Base-by-base conservation (phyloP, 768 basidiomycete species). In the Tricholoma saponaceum region DNA sequence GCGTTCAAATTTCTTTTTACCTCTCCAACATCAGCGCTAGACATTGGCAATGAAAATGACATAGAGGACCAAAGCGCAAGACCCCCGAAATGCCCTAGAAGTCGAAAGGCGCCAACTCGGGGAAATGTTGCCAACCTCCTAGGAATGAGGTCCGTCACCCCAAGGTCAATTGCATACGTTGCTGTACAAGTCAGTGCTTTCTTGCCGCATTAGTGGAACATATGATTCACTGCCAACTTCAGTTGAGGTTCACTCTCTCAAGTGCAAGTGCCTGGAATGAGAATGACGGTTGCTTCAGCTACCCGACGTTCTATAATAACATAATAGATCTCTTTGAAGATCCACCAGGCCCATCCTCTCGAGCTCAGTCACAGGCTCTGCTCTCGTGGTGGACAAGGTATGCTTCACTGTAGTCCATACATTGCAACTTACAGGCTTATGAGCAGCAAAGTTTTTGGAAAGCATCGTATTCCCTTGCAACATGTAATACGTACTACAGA, bases 101-200 rank as follows among this genome's bases (percentile, higher is more conserved):
- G 7, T 8, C 41, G 30, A 9, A 56, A 33, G 25, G 44, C 35
- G 5, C 37, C 39, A 14, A 44, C n/a, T n/a, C n/a, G n/a, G n/a
- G n/a, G n/a, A n/a, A n/a, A n/a, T n/a, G n/a, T n/a, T n/a, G n/a
- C n/a, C 37, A 39, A 47, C 9, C 43, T 60, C 28, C 41, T 62
- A 13, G 58, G 59, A 39, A 49, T 66, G 16, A 57, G 16, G 3
- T n/a, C 20, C 2, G 58, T 67, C 3, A 56, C 65, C 2, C 68
- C 67, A 2, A 51, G n/a, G n/a, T n/a, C n/a, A n/a, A n/a, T n/a
- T n/a, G n/a, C n/a, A n/a, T n/a, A n/a, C n/a, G n/a, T n/a, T 4
- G 61, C 62, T 20, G 66, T 67, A 3, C 66, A 69, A 50, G 69
- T 67, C n/a, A n/a, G n/a, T n/a, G n/a, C n/a, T n/a, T n/a, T n/a